phyloP scores from a whole-genome alignment of 805 yeast species.

The Saturnispora mendoncae region DNA sequence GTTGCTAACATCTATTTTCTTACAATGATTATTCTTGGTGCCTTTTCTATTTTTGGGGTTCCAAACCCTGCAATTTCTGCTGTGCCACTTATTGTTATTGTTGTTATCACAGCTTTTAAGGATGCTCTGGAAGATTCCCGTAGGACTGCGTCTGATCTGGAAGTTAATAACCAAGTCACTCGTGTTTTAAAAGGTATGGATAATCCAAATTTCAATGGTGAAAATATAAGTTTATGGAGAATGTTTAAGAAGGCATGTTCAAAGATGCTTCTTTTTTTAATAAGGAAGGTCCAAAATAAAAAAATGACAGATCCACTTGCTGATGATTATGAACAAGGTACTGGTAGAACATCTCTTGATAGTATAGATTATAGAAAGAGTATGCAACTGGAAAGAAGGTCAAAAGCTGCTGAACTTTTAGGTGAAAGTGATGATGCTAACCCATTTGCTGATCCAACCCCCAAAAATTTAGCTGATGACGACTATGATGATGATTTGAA shows the following conservation, averaged over 20 bases:
- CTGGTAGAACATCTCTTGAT: conserved; percentile 24
- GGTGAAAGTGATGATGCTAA: conserved; percentile 12
- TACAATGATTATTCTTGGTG: conserved; percentile 70
- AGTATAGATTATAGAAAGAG: conserved; percentile 28
- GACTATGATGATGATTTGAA: conserved; percentile 10
- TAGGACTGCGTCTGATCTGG: conserved; percentile 62
- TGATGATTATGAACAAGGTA: conserved; percentile 16
- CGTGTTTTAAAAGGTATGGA: conserved; percentile 49
- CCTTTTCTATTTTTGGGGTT: conserved; percentile 70
- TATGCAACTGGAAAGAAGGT: conserved; percentile 16
- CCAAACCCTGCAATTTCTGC: conserved; percentile 67
- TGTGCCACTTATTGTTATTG: conserved; percentile 74
- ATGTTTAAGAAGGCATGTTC: conserved; percentile 44
- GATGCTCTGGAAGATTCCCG: conserved; percentile 79
- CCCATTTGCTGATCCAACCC: conserved; percentile 23
- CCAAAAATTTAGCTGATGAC: conserved; percentile 13
- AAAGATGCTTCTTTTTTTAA: conserved; percentile 12
- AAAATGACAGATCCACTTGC: conserved; percentile 22
- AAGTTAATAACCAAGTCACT: conserved; percentile 65
- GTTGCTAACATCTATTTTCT: conserved; percentile 88
- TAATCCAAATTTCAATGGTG: conserved; percentile 57
- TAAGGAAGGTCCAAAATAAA: conserved; percentile 21
- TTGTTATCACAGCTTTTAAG: conserved; percentile 62
- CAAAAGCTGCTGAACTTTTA: conserved; percentile 9
- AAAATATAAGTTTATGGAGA: conserved; percentile 61